Base-by-base conservation (phyloP, 768 basidiomycete species). In the Leucogyrophana mollusca region DNA sequence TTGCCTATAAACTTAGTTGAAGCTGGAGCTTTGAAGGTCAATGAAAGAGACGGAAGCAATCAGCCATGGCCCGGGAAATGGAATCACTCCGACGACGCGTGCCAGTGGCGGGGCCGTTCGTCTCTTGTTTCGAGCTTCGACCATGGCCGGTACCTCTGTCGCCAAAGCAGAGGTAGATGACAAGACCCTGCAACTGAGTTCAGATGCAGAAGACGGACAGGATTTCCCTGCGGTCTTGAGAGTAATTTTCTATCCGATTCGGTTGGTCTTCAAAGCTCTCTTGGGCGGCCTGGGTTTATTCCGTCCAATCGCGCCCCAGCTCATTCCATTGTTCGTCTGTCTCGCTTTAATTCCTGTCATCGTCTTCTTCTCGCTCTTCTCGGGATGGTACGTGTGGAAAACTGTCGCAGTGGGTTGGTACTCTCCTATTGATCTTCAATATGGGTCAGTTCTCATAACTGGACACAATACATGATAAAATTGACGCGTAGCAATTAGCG, bases 311-410 rank as follows among this genome's bases (percentile, higher is more conserved):
- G 77, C 77, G 6, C 82, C 84, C 2, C 79, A 78, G 48, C 64
- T 90, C 20, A 71, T 89, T n/a, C 85, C 89, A 20, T 54, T 87
- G 22, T 46, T 77, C 20, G 78, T 89, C 22, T 87, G 74, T 61
- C 56, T 79, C 4, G 61, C 79, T 20, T 69, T 87, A 33, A 65
- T 90, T 34, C 90, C 90, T 4, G 56, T 89, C 1, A 54, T 87
- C 23, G 53, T 82, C 24, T 57, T 80, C 53, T 63, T 86, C 4
- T 87, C 90, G 9, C 51, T 79, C 13, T 74, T 76, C 50, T 83
- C 89, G 8, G 90, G 90, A 3, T 82, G 77, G 69, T 64, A 82
- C 40, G 86, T 92, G 3, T 90, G 89, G 87, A 80, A 70, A 52
- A 85, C 70, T 53, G 72, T 82, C 4, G 84, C 88, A 10, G 76